phyloP scores from a whole-genome alignment of 2,329 filamentous ascomycete species.

The Fusarium sp. region DNA sequence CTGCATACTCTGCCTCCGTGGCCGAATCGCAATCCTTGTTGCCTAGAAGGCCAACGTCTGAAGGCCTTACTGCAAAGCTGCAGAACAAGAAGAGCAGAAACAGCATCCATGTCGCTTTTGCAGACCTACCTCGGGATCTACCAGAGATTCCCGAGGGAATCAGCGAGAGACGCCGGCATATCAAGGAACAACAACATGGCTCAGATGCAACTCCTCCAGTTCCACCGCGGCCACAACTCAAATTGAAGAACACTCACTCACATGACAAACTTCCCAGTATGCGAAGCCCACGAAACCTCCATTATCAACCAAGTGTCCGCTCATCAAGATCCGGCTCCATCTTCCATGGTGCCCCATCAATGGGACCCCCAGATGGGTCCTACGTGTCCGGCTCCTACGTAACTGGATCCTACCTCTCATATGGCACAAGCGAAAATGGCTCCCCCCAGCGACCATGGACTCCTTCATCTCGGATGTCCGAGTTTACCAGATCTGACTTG shows the following conservation, averaged over 20 bases:
- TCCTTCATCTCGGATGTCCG: constrained; percentile 62
- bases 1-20: constrained; percentile 26
- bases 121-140: constrained; percentile 58
- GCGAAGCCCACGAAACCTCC: constrained; percentile 56
- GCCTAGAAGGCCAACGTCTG: constrained; percentile 37
- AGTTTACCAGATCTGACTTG: constrained; percentile 63
- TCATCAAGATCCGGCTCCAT: constrained; percentile 66
- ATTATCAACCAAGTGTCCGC: constrained; percentile 68
- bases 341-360: constrained; percentile 69
- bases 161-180: constrained; percentile 56
- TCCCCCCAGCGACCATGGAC: constrained; percentile 73
- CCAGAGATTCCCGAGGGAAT: constrained; percentile 68
- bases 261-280: constrained; percentile 59
- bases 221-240: constrained; percentile 35
- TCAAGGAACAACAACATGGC: constrained; percentile 48
- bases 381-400: constrained; percentile 50
- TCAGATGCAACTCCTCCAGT: constrained; percentile 34
- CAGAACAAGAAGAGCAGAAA: constrained; percentile 58
- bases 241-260: constrained; percentile 57
- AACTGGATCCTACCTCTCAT: constrained; percentile 70
- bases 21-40: constrained; percentile 29
- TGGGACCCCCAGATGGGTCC: constrained; percentile 74
- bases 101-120: constrained; percentile 49
- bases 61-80: constrained; percentile 64
- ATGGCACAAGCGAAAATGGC: constrained; percentile 58